Percentiles rank a stretch among this genome's conserved stretches.
Evolutionary conservation across 208 protist species (phyloP).

Genomic region (Leishmania amazonensis): DNA sequence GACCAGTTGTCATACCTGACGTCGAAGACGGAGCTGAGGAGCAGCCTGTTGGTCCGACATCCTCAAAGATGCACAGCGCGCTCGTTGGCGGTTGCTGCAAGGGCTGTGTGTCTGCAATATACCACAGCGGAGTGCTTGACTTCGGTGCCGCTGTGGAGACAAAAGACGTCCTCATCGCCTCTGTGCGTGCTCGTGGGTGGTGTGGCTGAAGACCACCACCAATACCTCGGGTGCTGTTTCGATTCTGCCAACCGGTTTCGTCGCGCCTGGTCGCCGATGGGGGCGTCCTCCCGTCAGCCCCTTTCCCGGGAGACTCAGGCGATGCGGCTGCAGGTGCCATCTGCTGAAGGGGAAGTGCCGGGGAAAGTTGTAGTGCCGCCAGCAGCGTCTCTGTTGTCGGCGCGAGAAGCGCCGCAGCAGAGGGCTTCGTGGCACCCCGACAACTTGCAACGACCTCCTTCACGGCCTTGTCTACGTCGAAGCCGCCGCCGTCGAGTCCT

Average conservation of each 20-base stretch:
- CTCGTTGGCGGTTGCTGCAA: slow-evolving; percentile 1
- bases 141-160: neutral
- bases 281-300: neutral
- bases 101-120: neutral
- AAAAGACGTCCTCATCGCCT: slow-evolving; percentile 3
- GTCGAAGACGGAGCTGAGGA: neutral
- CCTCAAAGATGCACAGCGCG: slow-evolving; percentile 25
- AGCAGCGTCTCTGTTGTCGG: slow-evolving; percentile 49
- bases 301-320: neutral
- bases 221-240: neutral
- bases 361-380: slow-evolving; percentile 36
- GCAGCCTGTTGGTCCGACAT: slow-evolving; percentile 4
- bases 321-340: neutral
- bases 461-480: slow-evolving; percentile 10
- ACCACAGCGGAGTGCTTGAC: neutral
- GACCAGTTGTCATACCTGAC: neutral
- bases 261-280: neutral
- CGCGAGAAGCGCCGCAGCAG: slow-evolving; percentile 12
- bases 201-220: neutral
- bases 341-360: slow-evolving; percentile 49
- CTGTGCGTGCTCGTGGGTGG: slow-evolving; percentile 20
- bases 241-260: neutral
- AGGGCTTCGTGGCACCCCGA: neutral
- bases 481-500: neutral
- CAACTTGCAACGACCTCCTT: neutral